A percentile compares a stretch with the other conserved stretches of the same genome.
These are phyloP conservation scores for Lentinula aciculospora DNA, from an alignment of 768 basidiomycete genomes.

Conservation along the genomic window DNA sequence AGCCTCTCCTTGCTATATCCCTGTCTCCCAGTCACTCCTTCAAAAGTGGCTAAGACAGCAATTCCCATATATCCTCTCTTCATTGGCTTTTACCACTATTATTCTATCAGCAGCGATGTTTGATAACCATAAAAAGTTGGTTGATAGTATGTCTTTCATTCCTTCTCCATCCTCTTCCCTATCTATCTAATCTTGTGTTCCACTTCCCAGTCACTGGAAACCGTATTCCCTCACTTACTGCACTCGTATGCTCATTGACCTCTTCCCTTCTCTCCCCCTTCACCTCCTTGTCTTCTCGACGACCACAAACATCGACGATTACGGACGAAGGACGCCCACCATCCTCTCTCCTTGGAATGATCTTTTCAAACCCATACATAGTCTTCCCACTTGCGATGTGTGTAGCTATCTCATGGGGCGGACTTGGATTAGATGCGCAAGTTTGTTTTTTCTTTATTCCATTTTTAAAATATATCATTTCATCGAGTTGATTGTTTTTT, in stretches of 20 bases:
- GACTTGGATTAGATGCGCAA: conserved; percentile 51
- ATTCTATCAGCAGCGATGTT: conserved; percentile 51
- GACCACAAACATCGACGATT: neutral
- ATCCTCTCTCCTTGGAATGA: conserved; percentile 26
- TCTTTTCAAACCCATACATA: conserved; percentile 73
- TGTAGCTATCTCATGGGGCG: conserved; percentile 46
- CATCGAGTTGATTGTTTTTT: neutral
- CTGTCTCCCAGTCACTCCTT: too few relatives aligned
- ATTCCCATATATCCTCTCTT: conserved; percentile 56
- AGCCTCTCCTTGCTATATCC: too few relatives aligned
- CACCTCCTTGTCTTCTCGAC: conserved; percentile 24
- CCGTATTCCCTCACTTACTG: conserved; percentile 48
- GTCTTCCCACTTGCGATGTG: conserved; percentile 59
- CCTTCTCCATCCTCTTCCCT: neutral
- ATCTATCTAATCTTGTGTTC: neutral
- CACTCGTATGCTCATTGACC: conserved; percentile 41
- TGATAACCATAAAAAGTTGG: conserved; percentile 59
- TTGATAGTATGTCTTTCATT: conserved; percentile 44
- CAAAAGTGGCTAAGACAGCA: too few relatives aligned
- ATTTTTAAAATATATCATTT: too few relatives aligned
- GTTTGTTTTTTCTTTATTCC: conserved; percentile 18
- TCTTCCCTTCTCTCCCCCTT: conserved; percentile 27
- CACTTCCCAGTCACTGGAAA: conserved; percentile 47
- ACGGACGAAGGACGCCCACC: conserved; percentile 20
- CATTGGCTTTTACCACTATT: conserved; percentile 52